Percentiles rank a stretch among this genome's conserved stretches.
Evolutionary conservation across 2,329 filamentous ascomycete species (phyloP).

Genomic region (Ophiostoma australiae): DNA sequence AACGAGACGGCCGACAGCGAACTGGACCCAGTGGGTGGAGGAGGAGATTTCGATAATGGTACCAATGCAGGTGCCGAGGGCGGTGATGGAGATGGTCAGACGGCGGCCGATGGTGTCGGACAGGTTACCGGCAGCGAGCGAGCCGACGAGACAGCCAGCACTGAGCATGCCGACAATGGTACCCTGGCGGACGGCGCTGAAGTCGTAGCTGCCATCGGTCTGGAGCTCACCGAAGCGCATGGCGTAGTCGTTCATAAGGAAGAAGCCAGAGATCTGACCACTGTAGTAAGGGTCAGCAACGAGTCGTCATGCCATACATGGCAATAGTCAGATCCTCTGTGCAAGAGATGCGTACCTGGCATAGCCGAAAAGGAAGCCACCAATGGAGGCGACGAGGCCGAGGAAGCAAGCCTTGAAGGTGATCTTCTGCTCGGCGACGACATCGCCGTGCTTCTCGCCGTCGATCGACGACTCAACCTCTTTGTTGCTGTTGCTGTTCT

Average conservation of each 20-base stretch:
- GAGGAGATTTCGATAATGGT: conserved; percentile 64
- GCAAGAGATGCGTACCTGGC: background rate
- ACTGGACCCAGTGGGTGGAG: conserved; percentile 54
- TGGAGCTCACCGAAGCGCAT: conserved; percentile 1
- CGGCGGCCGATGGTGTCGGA: conserved; percentile 49
- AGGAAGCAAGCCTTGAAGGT: conserved; percentile 14
- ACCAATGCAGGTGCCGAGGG: conserved; percentile 57
- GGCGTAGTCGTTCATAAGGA: conserved; percentile 11
- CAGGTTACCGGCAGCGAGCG: conserved; percentile 10
- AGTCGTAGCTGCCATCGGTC: background rate
- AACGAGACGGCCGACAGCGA: conserved; percentile 60
- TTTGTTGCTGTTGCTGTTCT: background rate
- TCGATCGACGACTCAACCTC: background rate
- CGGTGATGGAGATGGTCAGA: conserved; percentile 57
- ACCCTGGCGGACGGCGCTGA: conserved; percentile 11
- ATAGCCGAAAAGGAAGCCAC: conserved; percentile 11
- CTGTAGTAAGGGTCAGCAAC: background rate
- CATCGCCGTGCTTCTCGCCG: conserved; percentile 10
- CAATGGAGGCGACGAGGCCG: conserved; percentile 9
- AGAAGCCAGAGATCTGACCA: conserved; percentile 14
- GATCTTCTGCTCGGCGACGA: conserved; percentile 7
- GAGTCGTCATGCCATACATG: background rate
- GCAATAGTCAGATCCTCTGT: background rate
- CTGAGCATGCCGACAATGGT: conserved; percentile 14
- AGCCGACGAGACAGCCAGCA: conserved; percentile 5